These are phyloP conservation scores for Trichophyton benhamiae DNA, from an alignment of 2,329 filamentous ascomycete species.

Conservation along the genomic window DNA sequence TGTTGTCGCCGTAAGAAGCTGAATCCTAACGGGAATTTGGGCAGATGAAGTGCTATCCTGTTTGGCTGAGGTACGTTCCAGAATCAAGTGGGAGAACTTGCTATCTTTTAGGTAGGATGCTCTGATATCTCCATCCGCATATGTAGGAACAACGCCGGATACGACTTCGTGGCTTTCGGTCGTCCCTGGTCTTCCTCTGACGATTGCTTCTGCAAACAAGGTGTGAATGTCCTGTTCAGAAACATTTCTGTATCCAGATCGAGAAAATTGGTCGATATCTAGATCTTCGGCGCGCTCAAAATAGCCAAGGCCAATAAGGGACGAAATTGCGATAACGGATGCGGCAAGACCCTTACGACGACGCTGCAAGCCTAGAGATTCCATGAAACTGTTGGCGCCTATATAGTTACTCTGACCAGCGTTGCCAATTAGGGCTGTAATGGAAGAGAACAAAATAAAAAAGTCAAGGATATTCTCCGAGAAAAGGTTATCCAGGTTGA, in stretches of 20 bases:
- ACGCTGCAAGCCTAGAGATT: constrained; percentile 17
- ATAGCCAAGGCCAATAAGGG: constrained; percentile 6
- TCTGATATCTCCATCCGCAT: not conserved
- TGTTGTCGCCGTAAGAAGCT: not conserved
- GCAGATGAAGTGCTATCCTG: constrained; percentile 2
- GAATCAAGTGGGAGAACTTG: not conserved
- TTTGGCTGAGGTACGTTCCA: not conserved
- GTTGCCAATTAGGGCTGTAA: constrained; percentile 21
- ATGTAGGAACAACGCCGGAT: not conserved
- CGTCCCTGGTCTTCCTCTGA: constrained; percentile 27
- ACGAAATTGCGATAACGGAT: constrained; percentile 7
- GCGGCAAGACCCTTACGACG: constrained; percentile 7
- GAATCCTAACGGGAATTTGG: not conserved
- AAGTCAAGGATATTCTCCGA: constrained; percentile 4
- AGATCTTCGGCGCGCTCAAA: constrained; percentile 7
- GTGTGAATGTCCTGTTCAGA: constrained; percentile 42
- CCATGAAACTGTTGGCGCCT: constrained; percentile 37
- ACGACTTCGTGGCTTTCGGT: not conserved
- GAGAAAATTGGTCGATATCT: not conserved
- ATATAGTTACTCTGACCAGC: constrained; percentile 28
- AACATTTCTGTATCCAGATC: not conserved
- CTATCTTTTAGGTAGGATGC: not conserved
- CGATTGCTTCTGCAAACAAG: constrained; percentile 42
- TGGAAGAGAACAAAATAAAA: constrained; percentile 16
- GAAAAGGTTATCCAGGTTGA: constrained; percentile 15